Percentiles rank a stretch among this genome's conserved stretches.
These are phyloP conservation scores for Puya raimondii DNA, from an alignment of 176 grass and related monocot genomes.

Conservation along the genomic window DNA sequence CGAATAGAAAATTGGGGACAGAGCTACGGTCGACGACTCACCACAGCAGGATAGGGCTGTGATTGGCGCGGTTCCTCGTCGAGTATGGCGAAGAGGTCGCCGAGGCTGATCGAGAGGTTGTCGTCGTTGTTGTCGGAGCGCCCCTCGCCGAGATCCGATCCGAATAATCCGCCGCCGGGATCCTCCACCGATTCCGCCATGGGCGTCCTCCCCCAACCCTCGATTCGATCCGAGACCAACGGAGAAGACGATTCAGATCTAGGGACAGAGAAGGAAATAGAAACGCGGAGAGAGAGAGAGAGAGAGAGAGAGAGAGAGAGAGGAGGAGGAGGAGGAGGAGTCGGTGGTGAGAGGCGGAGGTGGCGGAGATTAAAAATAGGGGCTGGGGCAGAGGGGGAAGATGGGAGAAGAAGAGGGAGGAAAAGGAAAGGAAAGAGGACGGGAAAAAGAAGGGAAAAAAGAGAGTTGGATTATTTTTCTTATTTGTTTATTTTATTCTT, in stretches of 20 bases:
- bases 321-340: neutral
- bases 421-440: neutral
- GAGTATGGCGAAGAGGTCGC: conserved; percentile 49
- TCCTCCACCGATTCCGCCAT: neutral
- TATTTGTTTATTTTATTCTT: neutral
- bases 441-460: neutral
- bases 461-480: neutral
- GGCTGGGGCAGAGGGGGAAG: neutral
- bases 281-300: too few species aligned
- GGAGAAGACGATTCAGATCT: neutral
- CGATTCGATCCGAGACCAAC: neutral
- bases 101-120: conserved; percentile 54
- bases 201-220: neutral
- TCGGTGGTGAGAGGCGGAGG: neutral
- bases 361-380: neutral
- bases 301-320: too few species aligned
- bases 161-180: neutral
- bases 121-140: conserved; percentile 21
- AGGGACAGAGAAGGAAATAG: too few species aligned
- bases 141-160: neutral
- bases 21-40: conserved; percentile 14
- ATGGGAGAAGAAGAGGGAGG: neutral
- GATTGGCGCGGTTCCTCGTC: conserved; percentile 17
- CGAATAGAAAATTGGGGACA: conserved; percentile 5
- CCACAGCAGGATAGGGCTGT: conserved; percentile 20